A percentile compares a stretch with the other conserved stretches of the same genome.
These are phyloP conservation scores for Elongisporangium undulatum DNA, from an alignment of 352 stramenopile genomes.

Conservation along the genomic window DNA sequence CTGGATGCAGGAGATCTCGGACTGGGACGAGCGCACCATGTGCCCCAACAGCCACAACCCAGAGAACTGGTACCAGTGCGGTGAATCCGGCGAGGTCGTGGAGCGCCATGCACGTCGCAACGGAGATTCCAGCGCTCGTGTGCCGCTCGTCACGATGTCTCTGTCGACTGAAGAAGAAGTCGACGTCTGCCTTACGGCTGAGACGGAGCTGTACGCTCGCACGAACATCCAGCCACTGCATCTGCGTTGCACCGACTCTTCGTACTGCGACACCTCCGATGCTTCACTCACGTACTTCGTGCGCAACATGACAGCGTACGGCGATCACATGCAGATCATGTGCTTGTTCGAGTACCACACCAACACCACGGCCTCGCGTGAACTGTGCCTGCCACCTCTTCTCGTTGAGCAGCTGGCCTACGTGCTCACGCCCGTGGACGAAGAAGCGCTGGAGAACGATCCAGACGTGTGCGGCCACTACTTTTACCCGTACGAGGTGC, in stretches of 20 bases:
- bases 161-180: slow-evolving; percentile 16
- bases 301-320: slow-evolving; percentile 53
- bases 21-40: slow-evolving; percentile 64
- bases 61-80: slow-evolving; percentile 71
- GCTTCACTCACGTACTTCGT: slow-evolving; percentile 51
- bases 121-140: neutral
- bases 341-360: slow-evolving; percentile 70
- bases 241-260: slow-evolving; percentile 45
- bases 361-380: slow-evolving; percentile 30
- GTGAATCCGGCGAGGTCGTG: slow-evolving; percentile 53
- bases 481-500: slow-evolving; percentile 70
- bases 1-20: slow-evolving; percentile 66
- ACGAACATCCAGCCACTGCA: slow-evolving; percentile 61
- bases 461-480: slow-evolving; percentile 68
- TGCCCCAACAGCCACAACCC: slow-evolving; percentile 71
- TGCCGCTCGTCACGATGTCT: neutral
- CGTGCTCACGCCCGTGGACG: slow-evolving; percentile 42
- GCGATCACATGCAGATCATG: slow-evolving; percentile 63
- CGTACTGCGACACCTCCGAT: slow-evolving; percentile 26
- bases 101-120: slow-evolving; percentile 7
- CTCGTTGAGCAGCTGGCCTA: slow-evolving; percentile 52
- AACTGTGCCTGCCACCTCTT: slow-evolving; percentile 62
- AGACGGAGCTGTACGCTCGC: slow-evolving; percentile 50
- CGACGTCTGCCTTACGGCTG: slow-evolving; percentile 47
- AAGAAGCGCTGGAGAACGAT: slow-evolving; percentile 53